Base-by-base conservation (phyloP, 306 rosid species). In the Psophocarpus tetragonolobus region DNA sequence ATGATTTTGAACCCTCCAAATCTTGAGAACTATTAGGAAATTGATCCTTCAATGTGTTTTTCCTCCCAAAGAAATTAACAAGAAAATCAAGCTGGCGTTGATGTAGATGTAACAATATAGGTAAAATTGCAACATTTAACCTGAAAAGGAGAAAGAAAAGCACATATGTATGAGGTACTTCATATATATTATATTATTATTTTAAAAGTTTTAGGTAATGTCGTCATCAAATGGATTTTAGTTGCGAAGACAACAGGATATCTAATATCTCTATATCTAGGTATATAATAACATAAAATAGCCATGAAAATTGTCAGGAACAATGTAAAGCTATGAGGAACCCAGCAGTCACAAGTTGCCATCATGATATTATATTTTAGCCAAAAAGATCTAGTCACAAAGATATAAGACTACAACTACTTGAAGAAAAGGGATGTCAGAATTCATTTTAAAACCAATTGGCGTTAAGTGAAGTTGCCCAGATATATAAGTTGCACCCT, bases 41-140 rank as follows among this genome's bases (percentile, higher is more conserved):
- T 78, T 86, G 92, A 68, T 87, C 88, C 76, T 80, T 84, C 17
- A 82, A 44, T 44, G 88, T 61, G 77, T 79, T 82, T 77, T 83
- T 89, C 20, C 71, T 72, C 86, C 91, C 96, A 89, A 95, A 95
- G 84, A 92, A 95, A 76, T 65, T 79, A 68, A 92, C 78, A 75
- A 95, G 87, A 82, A 91, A 95, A 86, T 95, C 95, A 76, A 95
- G 93, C 83, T 92, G 98, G 78, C 75, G 33, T 71, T 95, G 98
- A 85, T 95, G 98, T 72, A 95, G 97, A 77, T 92, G 91, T 75
- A 95, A 75, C 45, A 73, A 71, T 53, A 86, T 71, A 33, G 98
- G 98, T 64, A 92, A 92, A 35, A 87, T 60, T 32, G 93, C 90
- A 38, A 92, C 74, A 61, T 78, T 89, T 60, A 92, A 85, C 94